phyloP scores from a whole-genome alignment of 129 eudicot genomes.

The Lonicera japonica region DNA sequence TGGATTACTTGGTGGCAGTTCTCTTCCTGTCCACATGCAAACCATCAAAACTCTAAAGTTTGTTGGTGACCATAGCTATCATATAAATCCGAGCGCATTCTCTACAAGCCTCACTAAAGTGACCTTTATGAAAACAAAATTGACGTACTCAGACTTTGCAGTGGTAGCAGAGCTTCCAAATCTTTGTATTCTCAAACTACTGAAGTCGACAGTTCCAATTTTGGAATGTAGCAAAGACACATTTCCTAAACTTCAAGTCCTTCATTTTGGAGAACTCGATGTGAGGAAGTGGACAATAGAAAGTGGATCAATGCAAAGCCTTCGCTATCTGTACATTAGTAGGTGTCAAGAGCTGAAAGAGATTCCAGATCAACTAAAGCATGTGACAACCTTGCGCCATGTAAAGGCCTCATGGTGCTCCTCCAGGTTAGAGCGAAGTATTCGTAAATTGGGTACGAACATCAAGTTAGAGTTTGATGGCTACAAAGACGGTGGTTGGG shows the following conservation, averaged over 20 bases:
- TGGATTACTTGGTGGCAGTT: background rate
- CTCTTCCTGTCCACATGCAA: no score
- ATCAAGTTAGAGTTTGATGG: no score
- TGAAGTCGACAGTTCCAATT: background rate
- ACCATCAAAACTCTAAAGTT: background rate
- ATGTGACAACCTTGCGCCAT: background rate
- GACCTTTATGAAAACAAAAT: background rate
- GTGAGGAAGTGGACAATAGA: background rate
- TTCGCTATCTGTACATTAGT: background rate
- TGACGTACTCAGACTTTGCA: background rate
- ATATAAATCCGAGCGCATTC: no score
- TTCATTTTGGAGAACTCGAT: background rate
- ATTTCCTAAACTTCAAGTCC: background rate
- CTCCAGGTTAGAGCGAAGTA: background rate
- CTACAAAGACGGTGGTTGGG: no score
- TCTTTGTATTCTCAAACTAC: background rate
- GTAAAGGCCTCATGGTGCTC: background rate
- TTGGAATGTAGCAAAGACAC: background rate
- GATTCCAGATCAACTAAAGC: background rate
- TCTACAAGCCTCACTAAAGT: background rate
- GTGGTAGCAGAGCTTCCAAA: constrained; percentile 1
- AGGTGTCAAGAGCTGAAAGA: background rate
- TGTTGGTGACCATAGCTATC: no score
- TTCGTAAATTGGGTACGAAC: background rate
- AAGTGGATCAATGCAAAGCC: background rate